phyloP scores from a whole-genome alignment of 768 basidiomycete genomes.

The Suillus spraguei region DNA sequence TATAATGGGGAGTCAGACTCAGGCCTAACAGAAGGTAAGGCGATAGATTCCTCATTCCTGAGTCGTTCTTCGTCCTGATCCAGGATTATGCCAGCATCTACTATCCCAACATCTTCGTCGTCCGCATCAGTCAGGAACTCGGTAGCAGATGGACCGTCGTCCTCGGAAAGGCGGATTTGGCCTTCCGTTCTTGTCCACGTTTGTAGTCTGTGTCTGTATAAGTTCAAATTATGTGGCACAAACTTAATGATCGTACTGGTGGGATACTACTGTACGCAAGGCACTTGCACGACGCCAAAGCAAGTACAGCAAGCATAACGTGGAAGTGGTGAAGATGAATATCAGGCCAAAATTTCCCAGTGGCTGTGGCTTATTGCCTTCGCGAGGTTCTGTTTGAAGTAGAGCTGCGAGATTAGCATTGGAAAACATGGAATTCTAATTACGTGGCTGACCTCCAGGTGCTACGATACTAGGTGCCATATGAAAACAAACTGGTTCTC shows the following conservation, averaged over 20 bases:
- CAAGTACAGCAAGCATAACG: slow-evolving; percentile 57
- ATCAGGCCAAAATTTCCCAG: slow-evolving; percentile 58
- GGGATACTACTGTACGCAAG: slow-evolving; percentile 60
- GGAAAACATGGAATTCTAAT: neutral
- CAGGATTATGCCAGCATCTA: slow-evolving; percentile 29
- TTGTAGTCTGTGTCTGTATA: slow-evolving; percentile 47
- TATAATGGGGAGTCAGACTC: slow-evolving; percentile 8
- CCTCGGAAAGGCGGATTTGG: slow-evolving; percentile 65
- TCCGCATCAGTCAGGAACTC: slow-evolving; percentile 65
- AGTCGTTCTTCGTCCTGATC: slow-evolving; percentile 18
- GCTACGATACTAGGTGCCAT: slow-evolving; percentile 26
- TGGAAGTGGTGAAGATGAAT: slow-evolving; percentile 59
- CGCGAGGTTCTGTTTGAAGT: slow-evolving; percentile 51
- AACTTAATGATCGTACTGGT: slow-evolving; percentile 43
- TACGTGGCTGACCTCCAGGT: slow-evolving; percentile 23
- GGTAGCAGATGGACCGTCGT: slow-evolving; percentile 71
- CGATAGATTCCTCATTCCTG: neutral
- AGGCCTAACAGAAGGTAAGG: neutral
- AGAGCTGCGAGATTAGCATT: slow-evolving; percentile 8
- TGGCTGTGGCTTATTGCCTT: slow-evolving; percentile 63
- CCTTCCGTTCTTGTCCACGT: slow-evolving; percentile 57
- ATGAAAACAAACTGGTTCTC: neutral
- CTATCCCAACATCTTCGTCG: slow-evolving; percentile 49
- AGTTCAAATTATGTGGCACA: slow-evolving; percentile 1
- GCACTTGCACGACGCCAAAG: slow-evolving; percentile 63